These are phyloP conservation scores for Ambrosia hybrid DNA, from an alignment of 140 eudicot genomes.

Conservation along the genomic window DNA sequence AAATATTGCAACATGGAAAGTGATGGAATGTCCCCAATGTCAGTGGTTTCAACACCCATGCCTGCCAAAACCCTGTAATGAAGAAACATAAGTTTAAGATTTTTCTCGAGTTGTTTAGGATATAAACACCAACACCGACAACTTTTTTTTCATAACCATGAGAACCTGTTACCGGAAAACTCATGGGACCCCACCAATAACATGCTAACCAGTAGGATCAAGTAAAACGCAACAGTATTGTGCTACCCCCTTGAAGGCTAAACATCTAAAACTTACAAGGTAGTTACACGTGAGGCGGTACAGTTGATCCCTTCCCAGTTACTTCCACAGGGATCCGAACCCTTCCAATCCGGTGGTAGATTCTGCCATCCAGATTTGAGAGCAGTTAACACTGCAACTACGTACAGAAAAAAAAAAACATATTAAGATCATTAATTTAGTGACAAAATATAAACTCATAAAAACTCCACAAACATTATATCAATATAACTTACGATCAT, in stretches of 20 bases:
- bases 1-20: constrained; percentile 56
- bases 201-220: neutral
- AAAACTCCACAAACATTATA: neutral
- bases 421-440: neutral
- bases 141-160: neutral
- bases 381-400: constrained; percentile 68
- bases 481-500: constrained; percentile 54
- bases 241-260: no score
- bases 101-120: neutral
- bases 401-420: constrained; percentile 8
- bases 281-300: constrained; percentile 58
- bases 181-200: neutral
- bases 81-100: constrained; percentile 9
- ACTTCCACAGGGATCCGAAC: constrained; percentile 79
- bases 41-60: constrained; percentile 48
- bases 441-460: neutral
- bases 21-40: constrained; percentile 65
- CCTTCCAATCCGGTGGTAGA: constrained; percentile 77
- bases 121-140: neutral
- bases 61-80: constrained; percentile 66
- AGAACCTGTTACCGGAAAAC: neutral
- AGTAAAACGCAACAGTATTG: neutral
- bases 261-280: constrained; percentile 48
- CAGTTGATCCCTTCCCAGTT: constrained; percentile 83
- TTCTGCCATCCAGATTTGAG: constrained; percentile 67